These are phyloP conservation scores for Fusarium hostae DNA, from an alignment of 2,329 filamentous ascomycete species.

Conservation along the genomic window DNA sequence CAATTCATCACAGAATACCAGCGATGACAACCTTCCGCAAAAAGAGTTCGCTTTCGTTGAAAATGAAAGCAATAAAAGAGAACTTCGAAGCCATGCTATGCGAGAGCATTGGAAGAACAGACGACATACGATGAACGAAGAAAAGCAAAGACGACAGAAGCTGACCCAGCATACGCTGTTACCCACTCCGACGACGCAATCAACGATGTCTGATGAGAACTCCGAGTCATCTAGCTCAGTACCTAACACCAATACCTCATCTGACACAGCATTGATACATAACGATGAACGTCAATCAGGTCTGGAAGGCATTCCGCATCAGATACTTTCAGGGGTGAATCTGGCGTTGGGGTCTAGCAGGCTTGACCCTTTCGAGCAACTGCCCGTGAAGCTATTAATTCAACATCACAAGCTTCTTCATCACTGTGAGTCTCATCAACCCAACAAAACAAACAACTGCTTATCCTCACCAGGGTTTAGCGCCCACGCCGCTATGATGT, in stretches of 20 bases:
- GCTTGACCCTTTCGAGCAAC: slow-evolving; percentile 7
- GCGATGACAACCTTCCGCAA: background rate
- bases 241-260: background rate
- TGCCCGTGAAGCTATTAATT: background rate
- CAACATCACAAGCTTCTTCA: slow-evolving; percentile 8
- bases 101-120: slow-evolving; percentile 50
- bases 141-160: slow-evolving; percentile 16
- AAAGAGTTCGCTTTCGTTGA: background rate
- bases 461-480: background rate
- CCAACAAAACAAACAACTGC: background rate
- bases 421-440: background rate
- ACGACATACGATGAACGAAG: slow-evolving; percentile 20
- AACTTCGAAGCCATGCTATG: slow-evolving; percentile 50
- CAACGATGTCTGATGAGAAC: background rate
- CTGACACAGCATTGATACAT: background rate
- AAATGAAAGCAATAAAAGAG: background rate
- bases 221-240: background rate
- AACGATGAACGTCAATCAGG: background rate
- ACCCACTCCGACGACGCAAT: background rate
- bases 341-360: background rate
- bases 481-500: slow-evolving; percentile 48
- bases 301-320: background rate
- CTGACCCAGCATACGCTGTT: background rate
- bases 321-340: slow-evolving; percentile 8
- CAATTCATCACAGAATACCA: background rate